Evolutionary conservation across 2,329 filamentous ascomycete species (phyloP).

Genomic region (Annulohypoxylon truncatum): DNA sequence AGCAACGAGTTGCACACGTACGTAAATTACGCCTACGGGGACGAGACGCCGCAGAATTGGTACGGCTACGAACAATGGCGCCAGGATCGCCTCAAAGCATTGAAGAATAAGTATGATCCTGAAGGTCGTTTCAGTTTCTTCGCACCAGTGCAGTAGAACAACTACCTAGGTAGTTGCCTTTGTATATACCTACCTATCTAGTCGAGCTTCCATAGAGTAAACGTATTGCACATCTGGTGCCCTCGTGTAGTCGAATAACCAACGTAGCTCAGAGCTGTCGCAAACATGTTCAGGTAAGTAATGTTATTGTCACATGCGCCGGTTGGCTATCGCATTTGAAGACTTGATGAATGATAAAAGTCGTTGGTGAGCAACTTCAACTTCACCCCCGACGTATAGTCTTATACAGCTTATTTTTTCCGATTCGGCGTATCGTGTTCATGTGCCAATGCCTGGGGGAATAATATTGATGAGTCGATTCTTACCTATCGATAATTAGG

Average conservation of each 20-base stretch:
- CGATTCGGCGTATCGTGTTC: not conserved
- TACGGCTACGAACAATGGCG: conserved; percentile 65
- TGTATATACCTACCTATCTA: not conserved
- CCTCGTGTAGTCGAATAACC: not conserved
- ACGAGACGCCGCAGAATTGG: conserved; percentile 55
- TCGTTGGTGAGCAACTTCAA: not conserved
- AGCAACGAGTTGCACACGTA: conserved; percentile 54
- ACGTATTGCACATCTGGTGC: not conserved
- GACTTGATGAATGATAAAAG: not conserved
- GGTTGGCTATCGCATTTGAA: not conserved
- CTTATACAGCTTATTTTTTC: not conserved
- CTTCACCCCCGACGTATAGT: too few species aligned
- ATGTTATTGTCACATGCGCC: not conserved
- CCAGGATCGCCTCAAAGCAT: conserved; percentile 54
- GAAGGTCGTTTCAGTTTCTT: conserved; percentile 38
- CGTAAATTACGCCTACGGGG: conserved; percentile 64
- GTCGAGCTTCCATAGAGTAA: not conserved
- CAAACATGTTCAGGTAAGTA: too few species aligned
- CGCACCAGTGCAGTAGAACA: not conserved
- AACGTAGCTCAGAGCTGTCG: too few species aligned
- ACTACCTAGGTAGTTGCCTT: not conserved
- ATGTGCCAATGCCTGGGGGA: not conserved
- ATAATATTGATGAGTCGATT: not conserved
- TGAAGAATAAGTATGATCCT: conserved; percentile 64
- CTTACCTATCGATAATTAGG: not conserved